Conservation (phyloP, 2,329 filamentous ascomycete genomes). For the Exophiala phaeomuriformis region DNA sequence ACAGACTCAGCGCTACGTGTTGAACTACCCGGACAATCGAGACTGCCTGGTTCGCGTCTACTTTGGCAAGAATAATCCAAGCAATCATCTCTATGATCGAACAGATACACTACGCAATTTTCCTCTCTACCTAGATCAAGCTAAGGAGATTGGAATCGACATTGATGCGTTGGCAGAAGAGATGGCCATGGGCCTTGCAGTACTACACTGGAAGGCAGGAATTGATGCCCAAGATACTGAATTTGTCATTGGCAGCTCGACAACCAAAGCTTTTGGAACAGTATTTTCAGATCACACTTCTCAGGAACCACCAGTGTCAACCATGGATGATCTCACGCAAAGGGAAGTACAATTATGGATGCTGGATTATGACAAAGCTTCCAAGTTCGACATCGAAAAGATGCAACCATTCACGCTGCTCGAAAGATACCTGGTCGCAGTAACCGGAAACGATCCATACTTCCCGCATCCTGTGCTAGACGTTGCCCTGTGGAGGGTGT, state of each 20-base stretch:
- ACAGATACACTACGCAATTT: conserved; percentile 17
- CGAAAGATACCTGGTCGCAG: conserved; percentile 14
- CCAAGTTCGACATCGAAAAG: conserved; percentile 2
- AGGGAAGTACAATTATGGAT: conserved; percentile 16
- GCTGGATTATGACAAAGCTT: conserved; percentile 17
- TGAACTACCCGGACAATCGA: conserved; percentile 5
- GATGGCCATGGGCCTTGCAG: conserved; percentile 19
- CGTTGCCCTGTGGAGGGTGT: conserved; percentile 4
- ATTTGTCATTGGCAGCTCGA: conserved; percentile 16
- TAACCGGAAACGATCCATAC: conserved; percentile 21
- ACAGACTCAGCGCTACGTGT: neutral
- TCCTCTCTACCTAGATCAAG: conserved; percentile 15
- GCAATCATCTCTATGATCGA: conserved; percentile 2
- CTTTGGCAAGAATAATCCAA: conserved; percentile 5
- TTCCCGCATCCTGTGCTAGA: conserved; percentile 14
- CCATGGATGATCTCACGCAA: conserved; percentile 2
- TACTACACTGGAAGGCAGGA: conserved; percentile 18
- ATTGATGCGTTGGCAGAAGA: conserved; percentile 14
- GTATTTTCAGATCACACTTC: neutral
- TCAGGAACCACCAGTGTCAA: conserved; percentile 1
- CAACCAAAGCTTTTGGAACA: neutral
- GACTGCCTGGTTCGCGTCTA: conserved; percentile 11
- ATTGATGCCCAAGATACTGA: conserved; percentile 15
- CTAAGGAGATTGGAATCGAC: conserved; percentile 9
- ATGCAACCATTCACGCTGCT: neutral